Percentiles rank a stretch among this genome's conserved stretches.
Conservation (phyloP, 2,329 filamentous ascomycete species). For the Colletotrichum melonis region DNA sequence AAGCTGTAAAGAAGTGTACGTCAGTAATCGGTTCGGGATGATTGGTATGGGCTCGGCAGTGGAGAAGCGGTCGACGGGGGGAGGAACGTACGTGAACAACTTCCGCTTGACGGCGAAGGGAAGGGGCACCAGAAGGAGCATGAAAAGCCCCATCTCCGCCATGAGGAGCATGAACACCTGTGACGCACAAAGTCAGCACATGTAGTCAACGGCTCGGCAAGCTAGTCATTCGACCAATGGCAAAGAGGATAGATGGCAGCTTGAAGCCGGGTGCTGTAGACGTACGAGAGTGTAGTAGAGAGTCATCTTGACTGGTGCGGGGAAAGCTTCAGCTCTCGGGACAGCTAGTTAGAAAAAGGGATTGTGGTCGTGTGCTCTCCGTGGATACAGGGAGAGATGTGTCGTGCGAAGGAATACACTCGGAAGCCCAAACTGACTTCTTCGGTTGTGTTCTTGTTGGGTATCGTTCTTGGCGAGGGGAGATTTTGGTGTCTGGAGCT, state of each 20-base stretch:
- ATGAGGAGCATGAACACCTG: slow-evolving; percentile 88
- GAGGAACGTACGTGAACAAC: slow-evolving; percentile 75
- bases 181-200: slow-evolving; percentile 10
- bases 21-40: slow-evolving; percentile 13
- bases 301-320: slow-evolving; percentile 58
- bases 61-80: neutral
- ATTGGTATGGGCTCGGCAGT: neutral
- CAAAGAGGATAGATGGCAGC: neutral
- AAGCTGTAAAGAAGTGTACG: slow-evolving; percentile 66
- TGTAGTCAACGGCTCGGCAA: neutral
- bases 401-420: slow-evolving; percentile 8
- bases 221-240: slow-evolving; percentile 4
- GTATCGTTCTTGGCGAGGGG: neutral
- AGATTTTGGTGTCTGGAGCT: slow-evolving; percentile 1
- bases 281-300: slow-evolving; percentile 68
- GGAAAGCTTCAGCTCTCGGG: slow-evolving; percentile 26
- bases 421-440: slow-evolving; percentile 36
- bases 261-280: slow-evolving; percentile 11
- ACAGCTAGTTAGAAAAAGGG: neutral
- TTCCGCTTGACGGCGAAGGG: slow-evolving; percentile 87
- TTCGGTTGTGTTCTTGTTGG: slow-evolving; percentile 14
- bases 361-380: slow-evolving; percentile 26
- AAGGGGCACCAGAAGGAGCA: slow-evolving; percentile 85
- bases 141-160: slow-evolving; percentile 85
- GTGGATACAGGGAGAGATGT: neutral